Evolutionary conservation across 208 protist genomes (phyloP).

Genomic region (Leishmania major): DNA sequence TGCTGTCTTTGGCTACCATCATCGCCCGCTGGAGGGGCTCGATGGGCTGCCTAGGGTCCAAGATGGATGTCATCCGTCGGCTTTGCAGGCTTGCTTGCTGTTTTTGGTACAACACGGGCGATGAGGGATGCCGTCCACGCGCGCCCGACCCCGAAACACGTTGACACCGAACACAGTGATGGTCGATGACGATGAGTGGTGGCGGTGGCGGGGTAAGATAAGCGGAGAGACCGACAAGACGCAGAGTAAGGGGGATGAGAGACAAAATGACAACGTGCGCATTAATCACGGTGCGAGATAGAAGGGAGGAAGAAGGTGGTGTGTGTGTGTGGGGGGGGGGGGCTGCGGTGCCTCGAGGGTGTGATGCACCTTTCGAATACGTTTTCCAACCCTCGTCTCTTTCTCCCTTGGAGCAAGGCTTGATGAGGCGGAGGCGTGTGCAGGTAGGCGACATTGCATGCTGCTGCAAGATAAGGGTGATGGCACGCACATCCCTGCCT

Average conservation of each 20-base stretch:
- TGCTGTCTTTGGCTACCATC: slow-evolving; percentile 63
- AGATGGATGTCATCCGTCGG: slow-evolving; percentile 50
- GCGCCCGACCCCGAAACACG: neutral
- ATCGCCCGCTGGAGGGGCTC: slow-evolving; percentile 73
- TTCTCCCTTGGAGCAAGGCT: neutral
- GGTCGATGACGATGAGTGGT: neutral
- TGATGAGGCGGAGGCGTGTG: neutral
- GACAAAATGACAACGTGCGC: neutral
- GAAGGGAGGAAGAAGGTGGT: neutral
- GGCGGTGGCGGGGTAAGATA: neutral
- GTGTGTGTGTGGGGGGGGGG: neutral
- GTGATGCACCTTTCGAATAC: neutral
- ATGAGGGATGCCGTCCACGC: neutral
- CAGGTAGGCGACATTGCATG: neutral
- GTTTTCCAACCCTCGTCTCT: neutral
- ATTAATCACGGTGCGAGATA: neutral
- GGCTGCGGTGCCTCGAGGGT: neutral
- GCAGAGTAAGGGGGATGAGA: neutral
- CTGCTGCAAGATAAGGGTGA: neutral
- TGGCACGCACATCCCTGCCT: neutral
- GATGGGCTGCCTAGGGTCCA: slow-evolving; percentile 61
- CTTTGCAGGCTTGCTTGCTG: neutral
- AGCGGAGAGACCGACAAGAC: neutral
- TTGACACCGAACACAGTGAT: neutral
- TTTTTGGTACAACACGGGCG: neutral